Base-by-base conservation (phyloP, 2,329 filamentous ascomycete species). In the Botrytis porri region DNA sequence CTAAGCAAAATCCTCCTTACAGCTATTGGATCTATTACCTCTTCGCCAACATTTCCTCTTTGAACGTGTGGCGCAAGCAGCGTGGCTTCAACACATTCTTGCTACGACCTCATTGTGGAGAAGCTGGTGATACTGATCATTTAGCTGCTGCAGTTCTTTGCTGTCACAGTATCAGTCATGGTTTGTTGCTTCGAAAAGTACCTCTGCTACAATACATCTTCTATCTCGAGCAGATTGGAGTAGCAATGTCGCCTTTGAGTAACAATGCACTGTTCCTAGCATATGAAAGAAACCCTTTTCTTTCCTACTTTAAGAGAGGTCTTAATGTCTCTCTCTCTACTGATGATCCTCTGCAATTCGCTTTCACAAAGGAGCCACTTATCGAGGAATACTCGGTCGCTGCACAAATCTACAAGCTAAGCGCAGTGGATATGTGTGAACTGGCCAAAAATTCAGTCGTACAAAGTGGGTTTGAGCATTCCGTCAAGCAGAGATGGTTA, bases 1-100 rank as follows among this genome's bases (percentile, higher is more conserved):
- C 94, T 0, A 94, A 93, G 79, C 95, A 98, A 82, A 99, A 99
- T 80, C 96, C 96, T 22, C 96, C 96, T 0, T 99, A 99, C 84
- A 98, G 93, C 81, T 99, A 99, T 84, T 99, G 96, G 96, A 93
- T 98, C 80, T 99, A 99, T 83, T 97, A 97, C 80, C 87, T 98
- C 70, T 98, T 96, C 80, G 91, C 96, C 75, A 99, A 99, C 82
- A 94, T 98, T 82, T 88, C 92, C 0, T 97, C 95, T 16, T 87
- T 99, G 78, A 99, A 99, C 81, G 88, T 92, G 73, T 98, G 93
- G 92, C 90, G 96, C 61, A 95, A 94, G 80, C 90, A 92, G 80
- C 91, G 95, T 69, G 95, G 95, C 0, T 98, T 98, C 87, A 99
- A 97, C 82, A 99, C 96, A 0, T 97, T 99, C 81, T 86, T 97